phyloP scores from a whole-genome alignment of 208 protist species.

The Trypanosoma vivax region DNA sequence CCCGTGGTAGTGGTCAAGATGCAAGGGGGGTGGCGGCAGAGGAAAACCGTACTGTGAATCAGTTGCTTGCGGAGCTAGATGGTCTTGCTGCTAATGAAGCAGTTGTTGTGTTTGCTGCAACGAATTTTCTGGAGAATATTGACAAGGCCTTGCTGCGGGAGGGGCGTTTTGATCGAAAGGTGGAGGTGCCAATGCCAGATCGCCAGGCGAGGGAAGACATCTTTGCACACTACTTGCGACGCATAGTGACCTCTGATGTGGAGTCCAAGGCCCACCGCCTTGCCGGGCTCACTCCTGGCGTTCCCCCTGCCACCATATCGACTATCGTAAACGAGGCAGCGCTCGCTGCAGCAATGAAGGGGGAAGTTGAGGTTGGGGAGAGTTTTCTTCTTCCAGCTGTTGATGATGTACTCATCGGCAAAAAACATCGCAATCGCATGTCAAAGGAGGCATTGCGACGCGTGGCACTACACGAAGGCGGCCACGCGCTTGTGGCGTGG shows the following conservation, averaged over 20 bases:
- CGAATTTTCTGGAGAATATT: constrained; percentile 93
- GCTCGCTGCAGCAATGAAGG: constrained; percentile 82
- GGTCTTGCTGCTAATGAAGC: constrained; percentile 85
- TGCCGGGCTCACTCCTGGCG: constrained; percentile 79
- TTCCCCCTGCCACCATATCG: constrained; percentile 90
- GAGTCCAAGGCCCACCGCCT: constrained; percentile 29
- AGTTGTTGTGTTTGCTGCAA: constrained; percentile 95
- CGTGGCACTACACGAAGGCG: constrained; percentile 93
- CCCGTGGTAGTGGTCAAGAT: constrained; percentile 59
- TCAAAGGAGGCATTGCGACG: constrained; percentile 37
- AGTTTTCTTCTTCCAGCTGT: constrained; percentile 65
- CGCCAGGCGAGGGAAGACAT: constrained; percentile 50
- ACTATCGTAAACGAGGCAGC: constrained; percentile 90
- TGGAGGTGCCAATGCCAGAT: constrained; percentile 84
- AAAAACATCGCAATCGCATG: constrained; percentile 78
- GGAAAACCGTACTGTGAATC: constrained; percentile 93
- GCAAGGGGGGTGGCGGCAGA: constrained; percentile 68
- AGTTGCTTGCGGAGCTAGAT: constrained; percentile 95
- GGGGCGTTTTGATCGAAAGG: constrained; percentile 95
- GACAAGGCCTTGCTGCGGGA: constrained; percentile 94
- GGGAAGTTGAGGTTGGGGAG: constrained; percentile 85
- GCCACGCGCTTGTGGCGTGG: constrained; percentile 93
- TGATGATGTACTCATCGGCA: constrained; percentile 83
- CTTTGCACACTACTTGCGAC: constrained; percentile 68
- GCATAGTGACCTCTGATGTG: constrained; percentile 34